Conservation (phyloP, 495 filamentous ascomycete species). For the Hypoxylon lienhwacheense region DNA sequence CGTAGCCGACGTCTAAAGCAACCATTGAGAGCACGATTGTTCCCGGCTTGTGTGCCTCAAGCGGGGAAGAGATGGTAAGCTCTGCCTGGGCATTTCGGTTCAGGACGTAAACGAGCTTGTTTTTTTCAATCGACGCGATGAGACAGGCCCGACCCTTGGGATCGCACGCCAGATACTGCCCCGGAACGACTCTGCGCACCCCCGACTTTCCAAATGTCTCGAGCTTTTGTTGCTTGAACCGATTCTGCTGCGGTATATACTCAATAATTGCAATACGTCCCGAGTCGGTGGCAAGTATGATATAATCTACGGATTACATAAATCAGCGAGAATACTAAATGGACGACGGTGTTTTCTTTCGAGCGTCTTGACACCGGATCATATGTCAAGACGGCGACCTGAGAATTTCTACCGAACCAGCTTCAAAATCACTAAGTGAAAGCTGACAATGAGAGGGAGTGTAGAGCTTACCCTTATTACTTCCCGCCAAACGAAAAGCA, state of each 20-base stretch:
- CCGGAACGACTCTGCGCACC: slow-evolving; percentile 89
- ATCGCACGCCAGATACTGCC: slow-evolving; percentile 91
- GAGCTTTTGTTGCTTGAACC: slow-evolving; percentile 84
- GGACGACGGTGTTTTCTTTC: neutral
- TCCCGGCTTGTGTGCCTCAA: slow-evolving; percentile 97
- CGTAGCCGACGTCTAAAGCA: slow-evolving; percentile 90
- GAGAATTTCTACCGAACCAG: slow-evolving; percentile 52
- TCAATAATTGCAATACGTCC: slow-evolving; percentile 93
- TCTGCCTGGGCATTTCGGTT: slow-evolving; percentile 94
- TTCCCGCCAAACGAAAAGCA: slow-evolving; percentile 87
- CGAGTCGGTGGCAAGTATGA: slow-evolving; percentile 93
- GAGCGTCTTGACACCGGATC: slow-evolving; percentile 30
- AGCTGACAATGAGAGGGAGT: slow-evolving; percentile 54
- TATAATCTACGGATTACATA: slow-evolving; percentile 74
- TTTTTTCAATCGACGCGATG: slow-evolving; percentile 94
- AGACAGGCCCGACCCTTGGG: slow-evolving; percentile 94
- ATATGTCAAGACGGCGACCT: slow-evolving; percentile 43
- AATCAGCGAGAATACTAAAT: slow-evolving; percentile 62
- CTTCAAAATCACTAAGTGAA: slow-evolving; percentile 94
- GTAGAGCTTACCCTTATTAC: slow-evolving; percentile 83
- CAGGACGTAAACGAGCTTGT: slow-evolving; percentile 98
- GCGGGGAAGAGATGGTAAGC: slow-evolving; percentile 91
- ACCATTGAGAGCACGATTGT: slow-evolving; percentile 85
- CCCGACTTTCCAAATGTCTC: slow-evolving; percentile 99
- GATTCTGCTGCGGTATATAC: slow-evolving; percentile 83